phyloP scores from a whole-genome alignment of 2,329 filamentous ascomycete genomes.

The Colletotrichum euphorbiae region DNA sequence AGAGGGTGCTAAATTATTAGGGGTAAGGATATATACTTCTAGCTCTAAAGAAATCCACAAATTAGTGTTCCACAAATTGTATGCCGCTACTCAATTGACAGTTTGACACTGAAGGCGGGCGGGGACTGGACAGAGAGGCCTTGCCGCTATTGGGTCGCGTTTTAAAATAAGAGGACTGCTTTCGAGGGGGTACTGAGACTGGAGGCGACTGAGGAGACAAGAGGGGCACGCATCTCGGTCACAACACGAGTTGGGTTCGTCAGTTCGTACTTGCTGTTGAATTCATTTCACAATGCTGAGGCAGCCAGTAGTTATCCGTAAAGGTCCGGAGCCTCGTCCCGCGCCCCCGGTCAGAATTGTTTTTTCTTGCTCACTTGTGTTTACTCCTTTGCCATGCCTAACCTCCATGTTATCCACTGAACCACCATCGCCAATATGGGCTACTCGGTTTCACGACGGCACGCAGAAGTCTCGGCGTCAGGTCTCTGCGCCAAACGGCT shows the following conservation, averaged over 20 bases:
- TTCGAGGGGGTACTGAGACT: constrained; percentile 17
- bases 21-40: too few relatives aligned
- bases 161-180: constrained; percentile 38
- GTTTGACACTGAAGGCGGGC: neutral
- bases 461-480: constrained; percentile 3
- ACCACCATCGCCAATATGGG: constrained; percentile 7
- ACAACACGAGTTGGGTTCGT: constrained; percentile 4
- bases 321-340: neutral
- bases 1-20: too few relatives aligned
- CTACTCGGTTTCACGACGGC: constrained; percentile 1
- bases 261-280: neutral
- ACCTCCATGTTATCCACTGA: constrained; percentile 4
- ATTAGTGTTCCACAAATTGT: too few relatives aligned
- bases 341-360: neutral
- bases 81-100: too few relatives aligned
- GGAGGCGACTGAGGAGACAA: neutral
- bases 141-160: constrained; percentile 35
- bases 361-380: neutral
- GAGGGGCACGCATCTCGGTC: constrained; percentile 1
- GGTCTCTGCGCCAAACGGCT: constrained; percentile 10
- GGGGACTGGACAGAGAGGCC: constrained; percentile 20
- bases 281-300: neutral
- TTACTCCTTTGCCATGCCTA: constrained; percentile 3
- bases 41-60: too few relatives aligned
- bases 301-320: neutral